phyloP scores from a whole-genome alignment of 208 protist genomes.

The Blechomonas ayalai region DNA sequence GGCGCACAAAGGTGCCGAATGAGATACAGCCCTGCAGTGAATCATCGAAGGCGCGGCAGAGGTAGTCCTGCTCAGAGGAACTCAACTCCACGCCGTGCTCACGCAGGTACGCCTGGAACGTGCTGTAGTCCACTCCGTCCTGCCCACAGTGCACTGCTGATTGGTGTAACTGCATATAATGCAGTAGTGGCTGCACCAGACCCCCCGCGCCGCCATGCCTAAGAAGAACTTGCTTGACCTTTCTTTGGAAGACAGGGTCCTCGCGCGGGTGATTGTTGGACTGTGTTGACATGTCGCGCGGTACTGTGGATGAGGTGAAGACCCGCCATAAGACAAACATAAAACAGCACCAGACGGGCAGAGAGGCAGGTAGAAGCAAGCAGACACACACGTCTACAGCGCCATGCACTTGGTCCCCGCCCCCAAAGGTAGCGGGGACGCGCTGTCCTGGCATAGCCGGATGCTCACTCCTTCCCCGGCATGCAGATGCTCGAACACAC shows the following conservation, averaged over 20 bases:
- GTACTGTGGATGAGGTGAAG: too few relatives aligned
- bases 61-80: conserved; percentile 43
- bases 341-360: neutral
- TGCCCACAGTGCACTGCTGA: conserved; percentile 17
- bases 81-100: conserved; percentile 35
- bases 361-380: neutral
- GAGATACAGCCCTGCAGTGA: conserved; percentile 37
- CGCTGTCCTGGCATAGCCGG: too few relatives aligned
- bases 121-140: conserved; percentile 39
- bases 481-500: too few relatives aligned
- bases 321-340: conserved; percentile 1
- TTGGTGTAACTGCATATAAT: conserved; percentile 39
- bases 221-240: conserved; percentile 58
- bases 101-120: conserved; percentile 43
- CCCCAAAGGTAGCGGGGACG: too few relatives aligned
- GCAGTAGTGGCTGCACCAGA: conserved; percentile 48
- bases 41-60: conserved; percentile 65
- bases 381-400: conserved; percentile 11
- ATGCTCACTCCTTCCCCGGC: too few relatives aligned
- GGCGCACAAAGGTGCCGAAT: conserved; percentile 50
- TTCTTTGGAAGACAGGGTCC: conserved; percentile 54
- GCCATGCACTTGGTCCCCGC: too few relatives aligned
- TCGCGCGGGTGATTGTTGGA: conserved; percentile 73
- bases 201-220: conserved; percentile 22
- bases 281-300: conserved; percentile 46